Base-by-base conservation (phyloP, 257 asterid genomes). In the Anisodus tanguticus region DNA sequence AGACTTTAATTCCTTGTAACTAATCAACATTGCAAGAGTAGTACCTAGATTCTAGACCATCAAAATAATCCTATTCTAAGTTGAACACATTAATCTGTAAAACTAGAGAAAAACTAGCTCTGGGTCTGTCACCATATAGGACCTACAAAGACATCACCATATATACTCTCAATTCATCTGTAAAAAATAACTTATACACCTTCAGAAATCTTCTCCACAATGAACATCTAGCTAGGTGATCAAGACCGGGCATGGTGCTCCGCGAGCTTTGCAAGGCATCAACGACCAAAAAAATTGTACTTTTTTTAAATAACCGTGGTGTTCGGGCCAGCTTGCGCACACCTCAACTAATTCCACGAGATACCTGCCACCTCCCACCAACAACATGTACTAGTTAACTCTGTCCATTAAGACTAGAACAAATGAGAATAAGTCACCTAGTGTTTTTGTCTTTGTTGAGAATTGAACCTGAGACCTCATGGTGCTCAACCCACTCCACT, bases 261-360 rank as follows among this genome's bases (percentile, higher is more conserved):
- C 11, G 93, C 91, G 54, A 95, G 96, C 91, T 88, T 95, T 16
- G 98, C 97, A n/a, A 95, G 93, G 17, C 91, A 47, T 97, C 98
- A 83, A 95, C 47, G 0, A 95, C 98, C 88, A 92, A 15, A 1
- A 97, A 91, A 69, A 94, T 95, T 10, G 92, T 92, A 85, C 92
- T 31, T 31, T 31, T 31, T 31, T 31, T 31, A 31, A 31, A 22
- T 22, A 31, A 31, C 2, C 2, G 35, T 31, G 35, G 35, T 31
- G 35, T 31, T 1, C 35, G 35, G 35, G 35, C 35, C 2, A 31
- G 35, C 35, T 31, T 31, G 35, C 35, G 35, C 35, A 1, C 35
- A 31, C 35, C 35, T 31, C 35, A 1, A 31, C 35, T 31, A 31
- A 31, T 31, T 31, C 35, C 35, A 31, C 35, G 35, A 22, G 35